Percentiles rank a stretch among this genome's conserved stretches.
Evolutionary conservation across 169 alveolate species (phyloP).

Genomic region (Babesia bigemina): DNA sequence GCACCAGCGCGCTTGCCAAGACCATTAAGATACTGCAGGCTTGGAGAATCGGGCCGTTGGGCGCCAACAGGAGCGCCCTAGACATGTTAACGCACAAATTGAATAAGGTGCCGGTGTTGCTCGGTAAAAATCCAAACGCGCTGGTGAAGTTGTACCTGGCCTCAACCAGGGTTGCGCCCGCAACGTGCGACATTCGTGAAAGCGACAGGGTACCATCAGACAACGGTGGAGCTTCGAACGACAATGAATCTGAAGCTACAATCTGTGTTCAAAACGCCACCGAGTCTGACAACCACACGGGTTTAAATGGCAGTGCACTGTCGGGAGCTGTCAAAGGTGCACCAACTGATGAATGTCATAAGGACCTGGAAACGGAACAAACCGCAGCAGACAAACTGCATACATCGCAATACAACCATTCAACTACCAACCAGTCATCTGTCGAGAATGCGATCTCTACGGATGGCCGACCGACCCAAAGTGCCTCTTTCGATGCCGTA

Average conservation of each 20-base stretch:
- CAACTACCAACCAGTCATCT: neutral
- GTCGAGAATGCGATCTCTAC: neutral
- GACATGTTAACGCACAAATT: neutral
- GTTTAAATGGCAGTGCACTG: neutral
- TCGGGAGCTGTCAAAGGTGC: conserved; percentile 5
- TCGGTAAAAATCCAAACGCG: conserved; percentile 12
- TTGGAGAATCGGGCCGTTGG: conserved; percentile 22
- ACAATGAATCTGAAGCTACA: no score
- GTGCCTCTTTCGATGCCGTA: neutral
- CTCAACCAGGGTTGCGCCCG: conserved; percentile 7
- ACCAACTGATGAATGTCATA: neutral
- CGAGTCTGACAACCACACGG: neutral
- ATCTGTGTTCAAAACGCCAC: neutral
- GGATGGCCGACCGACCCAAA: neutral
- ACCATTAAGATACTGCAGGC: neutral
- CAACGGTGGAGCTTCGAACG: no score
- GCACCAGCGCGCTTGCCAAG: conserved; percentile 8
- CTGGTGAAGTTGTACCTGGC: conserved; percentile 35
- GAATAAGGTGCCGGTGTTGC: neutral
- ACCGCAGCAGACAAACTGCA: neutral
- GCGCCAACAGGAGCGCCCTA: conserved; percentile 6
- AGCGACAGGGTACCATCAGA: no score
- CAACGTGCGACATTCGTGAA: neutral
- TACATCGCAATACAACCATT: neutral
- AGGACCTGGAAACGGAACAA: neutral